Base-by-base conservation (phyloP, 2,329 filamentous ascomycete genomes). In the Pseudogymnoascus sp. region DNA sequence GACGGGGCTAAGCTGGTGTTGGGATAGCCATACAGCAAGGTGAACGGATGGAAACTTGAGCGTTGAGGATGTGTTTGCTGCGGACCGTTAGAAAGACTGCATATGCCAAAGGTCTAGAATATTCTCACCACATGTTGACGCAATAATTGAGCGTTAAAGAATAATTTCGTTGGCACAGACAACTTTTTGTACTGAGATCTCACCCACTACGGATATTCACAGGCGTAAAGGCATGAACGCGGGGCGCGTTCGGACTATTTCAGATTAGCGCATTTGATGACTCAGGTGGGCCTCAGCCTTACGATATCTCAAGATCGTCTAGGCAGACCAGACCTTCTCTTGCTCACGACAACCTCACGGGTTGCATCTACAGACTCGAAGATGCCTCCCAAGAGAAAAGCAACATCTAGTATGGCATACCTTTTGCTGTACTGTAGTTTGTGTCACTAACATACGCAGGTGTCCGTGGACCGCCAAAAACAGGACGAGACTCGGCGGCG, bases 1-100 rank as follows among this genome's bases (percentile, higher is more conserved):
- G 59, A 21, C 35, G 15, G 19, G 59, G 59, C 31, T 38, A 40
- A 11, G 31, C 13, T 56, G 29, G 40, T 38, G 11, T 40, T 29
- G 61, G 56, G 60, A 23, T 59, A 44, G 38, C 77, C 87, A 71
- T 84, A 93, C 95, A 99, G 82, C 95, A 99, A 67, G 93, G 90
- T 63, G 93, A 95, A 71, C 95, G 90, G 78, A 99, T 96, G 64
- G 93, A 82, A 72, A 99, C 95, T 79, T 99, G 95, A 67, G 93
- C 95, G 82, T 99, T 99, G 76, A 99, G 87, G 73, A 99, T 82
- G 81, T 99, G 95, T 83, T 97, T 97, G 82, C 95, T 97, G 70
- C 19, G 10, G 11, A 33, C 29, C 10, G 50, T 56, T 56, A 56
- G 50, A 56, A 56, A 56, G 26, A 10, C 50, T 19, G 50, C 3